Evolutionary conservation across 257 asterid species (phyloP).

Genomic region (Petunia axillaris): DNA sequence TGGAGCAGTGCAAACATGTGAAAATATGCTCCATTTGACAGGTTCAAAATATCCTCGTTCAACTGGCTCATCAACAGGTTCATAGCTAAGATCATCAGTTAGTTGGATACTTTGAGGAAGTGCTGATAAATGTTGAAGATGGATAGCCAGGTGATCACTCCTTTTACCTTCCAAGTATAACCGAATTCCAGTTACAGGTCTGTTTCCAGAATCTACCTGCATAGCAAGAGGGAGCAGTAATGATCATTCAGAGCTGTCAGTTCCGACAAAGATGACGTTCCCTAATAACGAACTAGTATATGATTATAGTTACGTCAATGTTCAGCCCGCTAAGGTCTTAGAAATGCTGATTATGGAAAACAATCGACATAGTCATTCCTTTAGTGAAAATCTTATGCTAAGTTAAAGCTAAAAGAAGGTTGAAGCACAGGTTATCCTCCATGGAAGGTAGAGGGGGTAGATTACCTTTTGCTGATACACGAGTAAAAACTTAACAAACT

Average conservation of each 20-base stretch:
- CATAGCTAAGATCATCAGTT: slow-evolving; percentile 59
- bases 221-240: slow-evolving; percentile 14
- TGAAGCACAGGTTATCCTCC: background rate
- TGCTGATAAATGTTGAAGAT: slow-evolving; percentile 81
- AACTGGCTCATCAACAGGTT: slow-evolving; percentile 63
- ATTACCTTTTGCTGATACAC: background rate
- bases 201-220: slow-evolving; percentile 80
- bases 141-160: slow-evolving; percentile 90
- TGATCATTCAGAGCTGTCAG: background rate
- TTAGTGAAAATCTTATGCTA: background rate
- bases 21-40: slow-evolving; percentile 94
- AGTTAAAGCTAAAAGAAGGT: background rate
- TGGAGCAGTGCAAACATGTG: slow-evolving; percentile 93
- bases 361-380: background rate
- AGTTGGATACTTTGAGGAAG: slow-evolving; percentile 69
- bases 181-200: slow-evolving; percentile 93
- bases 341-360: background rate
- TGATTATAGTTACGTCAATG: background rate
- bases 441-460: background rate
- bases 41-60: slow-evolving; percentile 77
- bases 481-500: background rate
- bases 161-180: slow-evolving; percentile 88
- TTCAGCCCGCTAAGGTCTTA: background rate
- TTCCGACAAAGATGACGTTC: background rate
- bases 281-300: background rate